Conservation (phyloP, 495 filamentous ascomycete genomes). For the Trichoderma gamsii region DNA sequence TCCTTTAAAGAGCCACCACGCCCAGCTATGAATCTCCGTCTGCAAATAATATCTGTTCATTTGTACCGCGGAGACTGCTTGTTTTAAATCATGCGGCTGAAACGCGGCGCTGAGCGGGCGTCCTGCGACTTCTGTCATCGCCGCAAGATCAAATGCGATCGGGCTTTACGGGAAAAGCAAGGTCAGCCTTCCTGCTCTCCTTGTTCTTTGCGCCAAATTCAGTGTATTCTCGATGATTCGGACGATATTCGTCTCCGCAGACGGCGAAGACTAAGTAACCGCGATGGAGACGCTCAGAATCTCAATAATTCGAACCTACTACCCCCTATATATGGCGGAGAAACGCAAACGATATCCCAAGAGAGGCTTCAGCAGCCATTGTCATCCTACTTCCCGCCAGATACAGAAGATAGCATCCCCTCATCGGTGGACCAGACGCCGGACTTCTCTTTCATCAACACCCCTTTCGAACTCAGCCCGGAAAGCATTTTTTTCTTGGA, state of each 20-base stretch:
- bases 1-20: background rate
- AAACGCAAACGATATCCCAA: background rate
- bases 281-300: background rate
- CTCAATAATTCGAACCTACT: background rate
- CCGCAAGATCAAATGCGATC: constrained; percentile 2
- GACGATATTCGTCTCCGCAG: background rate
- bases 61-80: background rate
- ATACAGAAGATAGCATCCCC: background rate
- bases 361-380: background rate
- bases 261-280: background rate
- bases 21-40: background rate
- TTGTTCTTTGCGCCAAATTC: background rate
- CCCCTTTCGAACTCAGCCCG: background rate
- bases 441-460: background rate
- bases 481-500: constrained; percentile 6
- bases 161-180: background rate
- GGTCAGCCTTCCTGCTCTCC: background rate
- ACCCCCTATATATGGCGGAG: background rate
- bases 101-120: constrained; percentile 1
- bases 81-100: background rate
- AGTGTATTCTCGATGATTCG: background rate
- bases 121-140: constrained; percentile 1
- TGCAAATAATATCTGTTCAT: too few relatives aligned
- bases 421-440: constrained; percentile 2
- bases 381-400: background rate